Percentiles rank a stretch among this genome's conserved stretches.
Evolutionary conservation across 2,329 filamentous ascomycete species (phyloP).

Genomic region (Nigrospora sphaerica): DNA sequence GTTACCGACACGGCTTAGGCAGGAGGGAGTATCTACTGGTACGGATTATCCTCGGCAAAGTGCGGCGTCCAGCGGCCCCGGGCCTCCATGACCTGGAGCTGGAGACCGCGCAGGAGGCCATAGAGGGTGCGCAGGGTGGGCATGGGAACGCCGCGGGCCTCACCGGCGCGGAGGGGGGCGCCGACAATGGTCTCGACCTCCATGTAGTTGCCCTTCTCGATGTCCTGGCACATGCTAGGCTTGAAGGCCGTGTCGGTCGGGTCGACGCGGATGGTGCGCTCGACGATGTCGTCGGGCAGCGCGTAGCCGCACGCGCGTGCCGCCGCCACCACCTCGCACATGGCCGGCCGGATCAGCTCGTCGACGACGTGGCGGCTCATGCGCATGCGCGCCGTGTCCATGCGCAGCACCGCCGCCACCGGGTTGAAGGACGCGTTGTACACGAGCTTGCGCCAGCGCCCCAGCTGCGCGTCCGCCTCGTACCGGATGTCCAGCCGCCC

Average conservation of each 20-base stretch:
- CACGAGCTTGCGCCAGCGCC: slow-evolving; percentile 44
- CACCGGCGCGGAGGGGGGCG: slow-evolving; percentile 46
- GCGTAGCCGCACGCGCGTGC: slow-evolving; percentile 34
- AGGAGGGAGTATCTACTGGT: slow-evolving; percentile 1
- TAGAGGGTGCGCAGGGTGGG: slow-evolving; percentile 43
- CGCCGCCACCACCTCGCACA: slow-evolving; percentile 43
- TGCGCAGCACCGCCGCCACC: slow-evolving; percentile 39
- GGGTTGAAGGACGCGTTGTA: slow-evolving; percentile 45
- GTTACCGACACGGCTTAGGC: no score
- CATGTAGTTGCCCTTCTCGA: slow-evolving; percentile 44
- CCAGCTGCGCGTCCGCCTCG: slow-evolving; percentile 31
- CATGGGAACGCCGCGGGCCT: slow-evolving; percentile 37
- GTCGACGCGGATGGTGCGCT: slow-evolving; percentile 39
- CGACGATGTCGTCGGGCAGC: slow-evolving; percentile 30
- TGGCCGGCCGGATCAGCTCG: slow-evolving; percentile 42
- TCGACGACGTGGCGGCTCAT: slow-evolving; percentile 35
- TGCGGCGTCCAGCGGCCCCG: slow-evolving; percentile 27
- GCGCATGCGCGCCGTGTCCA: slow-evolving; percentile 44
- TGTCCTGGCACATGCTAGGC: slow-evolving; percentile 49
- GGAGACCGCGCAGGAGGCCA: slow-evolving; percentile 36
- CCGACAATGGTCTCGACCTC: slow-evolving; percentile 51
- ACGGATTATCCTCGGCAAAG: slow-evolving; percentile 15
- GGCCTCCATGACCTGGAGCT: slow-evolving; percentile 37
- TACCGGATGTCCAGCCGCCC: slow-evolving; percentile 35
- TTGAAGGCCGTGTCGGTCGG: slow-evolving; percentile 38